Base-by-base conservation (phyloP, 257 asterid species). In the Hygrophila difformis region DNA sequence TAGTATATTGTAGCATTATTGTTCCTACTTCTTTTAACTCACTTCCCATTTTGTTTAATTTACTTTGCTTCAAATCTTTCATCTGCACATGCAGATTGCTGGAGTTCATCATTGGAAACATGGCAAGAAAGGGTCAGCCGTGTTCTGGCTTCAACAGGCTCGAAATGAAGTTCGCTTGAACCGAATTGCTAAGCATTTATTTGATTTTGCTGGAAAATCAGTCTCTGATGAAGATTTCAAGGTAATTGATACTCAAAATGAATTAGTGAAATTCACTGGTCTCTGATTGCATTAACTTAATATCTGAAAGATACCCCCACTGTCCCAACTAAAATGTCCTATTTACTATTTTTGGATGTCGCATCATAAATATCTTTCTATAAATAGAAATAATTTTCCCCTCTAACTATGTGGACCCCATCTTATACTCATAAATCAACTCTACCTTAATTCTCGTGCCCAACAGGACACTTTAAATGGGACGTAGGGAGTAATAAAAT, bases 141-240 rank as follows among this genome's bases (percentile, higher is more conserved):
- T 88, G 62, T 79, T 70, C 76, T 89, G 97, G 97, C 93, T 88
- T 64, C 97, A 88, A 77, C 89, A 88, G 71, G 95, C 88, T 64
- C 81, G 53, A 51, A 96, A 89, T 65, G 95, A 81, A 65, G 73
- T 71, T 61, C 85, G 89, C 40, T 63, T 89, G 26, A 81, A 78
- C 70, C 73, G 84, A 67, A 89, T 89, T 64, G 95, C 94, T 36
- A 79, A 77, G 56, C 74, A 75, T 40, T 69, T 88, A 60, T 84
- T 78, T 77, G 93, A 82, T 75, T 79, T 75, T 62, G 85, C 82
- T 63, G 98, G 96, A 45, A 89, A 89, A 71, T 77, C 96, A 4
- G 71, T 70, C 21, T 82, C 96, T 59, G 93, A 77, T 66, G 93
- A 77, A 65, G 77, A 77, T 66, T 80, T 89, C 72, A 82, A 89